These are phyloP conservation scores for Chytriomyces sp. DNA, from an alignment of 192 early-diverging fungal species.

Conservation along the genomic window DNA sequence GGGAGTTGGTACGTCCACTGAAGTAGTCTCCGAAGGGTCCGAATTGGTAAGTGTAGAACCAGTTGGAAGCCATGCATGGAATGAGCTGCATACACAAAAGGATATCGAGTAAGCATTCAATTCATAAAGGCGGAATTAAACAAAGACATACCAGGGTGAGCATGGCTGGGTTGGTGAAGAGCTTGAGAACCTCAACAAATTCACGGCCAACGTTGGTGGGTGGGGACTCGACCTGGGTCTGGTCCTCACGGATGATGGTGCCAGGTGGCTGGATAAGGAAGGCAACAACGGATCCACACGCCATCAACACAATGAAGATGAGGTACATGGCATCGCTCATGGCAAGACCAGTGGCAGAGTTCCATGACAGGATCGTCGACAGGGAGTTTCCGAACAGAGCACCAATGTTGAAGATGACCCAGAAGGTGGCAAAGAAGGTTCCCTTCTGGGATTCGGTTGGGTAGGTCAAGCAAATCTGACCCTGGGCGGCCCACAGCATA, in stretches of 20 bases:
- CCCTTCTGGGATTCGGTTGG: constrained; percentile 79
- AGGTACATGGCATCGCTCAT: constrained; percentile 70
- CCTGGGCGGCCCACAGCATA: constrained; percentile 58
- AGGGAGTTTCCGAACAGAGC: constrained; percentile 76
- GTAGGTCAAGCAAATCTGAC: constrained; percentile 78
- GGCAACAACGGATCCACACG: constrained; percentile 61
- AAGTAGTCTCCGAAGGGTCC: constrained; percentile 65
- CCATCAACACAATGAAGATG: constrained; percentile 69
- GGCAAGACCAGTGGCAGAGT: constrained; percentile 43
- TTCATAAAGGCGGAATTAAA: neutral
- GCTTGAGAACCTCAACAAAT: constrained; percentile 56
- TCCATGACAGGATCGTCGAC: constrained; percentile 70
- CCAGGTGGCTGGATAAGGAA: constrained; percentile 62
- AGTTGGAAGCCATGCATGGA: constrained; percentile 74
- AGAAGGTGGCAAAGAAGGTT: constrained; percentile 77
- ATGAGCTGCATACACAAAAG: constrained; percentile 41
- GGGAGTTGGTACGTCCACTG: constrained; percentile 65
- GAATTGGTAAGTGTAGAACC: constrained; percentile 81
- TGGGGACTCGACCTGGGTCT: constrained; percentile 68
- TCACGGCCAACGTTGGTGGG: constrained; percentile 69
- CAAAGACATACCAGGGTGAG: constrained; percentile 49
- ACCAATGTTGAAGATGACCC: constrained; percentile 82
- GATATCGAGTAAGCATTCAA: neutral
- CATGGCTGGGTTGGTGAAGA: constrained; percentile 73
- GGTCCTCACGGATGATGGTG: constrained; percentile 72